Evolutionary conservation across 805 yeast species (phyloP).

Genomic region (Cyberlindnera americana): DNA sequence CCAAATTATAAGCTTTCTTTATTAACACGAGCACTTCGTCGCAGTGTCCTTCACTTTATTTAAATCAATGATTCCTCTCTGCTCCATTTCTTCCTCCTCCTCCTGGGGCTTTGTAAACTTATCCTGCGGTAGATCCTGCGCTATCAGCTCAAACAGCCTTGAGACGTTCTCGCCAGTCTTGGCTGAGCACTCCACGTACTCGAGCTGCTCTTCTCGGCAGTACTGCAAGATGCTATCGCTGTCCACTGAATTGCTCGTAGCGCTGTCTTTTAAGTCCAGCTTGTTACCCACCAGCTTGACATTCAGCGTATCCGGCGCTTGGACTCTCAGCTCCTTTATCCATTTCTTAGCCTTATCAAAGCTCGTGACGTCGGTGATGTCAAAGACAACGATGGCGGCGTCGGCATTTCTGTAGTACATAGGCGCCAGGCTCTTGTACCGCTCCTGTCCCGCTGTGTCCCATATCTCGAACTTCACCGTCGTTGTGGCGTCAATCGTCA

Average conservation of each 20-base stretch:
- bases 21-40: slow-evolving; percentile 9
- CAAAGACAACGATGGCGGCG: slow-evolving; percentile 86
- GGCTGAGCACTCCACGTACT: slow-evolving; percentile 38
- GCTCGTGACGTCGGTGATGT: slow-evolving; percentile 67
- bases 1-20: slow-evolving; percentile 23
- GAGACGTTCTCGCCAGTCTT: slow-evolving; percentile 63
- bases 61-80: slow-evolving; percentile 30
- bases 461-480: slow-evolving; percentile 47
- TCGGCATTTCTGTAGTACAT: slow-evolving; percentile 80
- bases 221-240: slow-evolving; percentile 10
- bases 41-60: slow-evolving; percentile 19
- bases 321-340: slow-evolving; percentile 88
- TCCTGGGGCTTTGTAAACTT: slow-evolving; percentile 8
- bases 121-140: slow-evolving; percentile 45
- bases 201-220: slow-evolving; percentile 26
- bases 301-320: slow-evolving; percentile 68
- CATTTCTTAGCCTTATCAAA: slow-evolving; percentile 79
- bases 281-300: slow-evolving; percentile 90
- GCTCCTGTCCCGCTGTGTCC: slow-evolving; percentile 96
- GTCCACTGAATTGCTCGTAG: slow-evolving; percentile 24
- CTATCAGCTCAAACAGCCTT: slow-evolving; percentile 38
- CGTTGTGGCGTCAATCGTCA: slow-evolving; percentile 42
- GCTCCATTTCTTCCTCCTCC: slow-evolving; percentile 15
- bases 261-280: slow-evolving; percentile 46
- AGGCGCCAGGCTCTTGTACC: slow-evolving; percentile 79